A percentile compares a stretch with the other conserved stretches of the same genome.
phyloP scores from a whole-genome alignment of 306 rosid species.

The Glycine soja region DNA sequence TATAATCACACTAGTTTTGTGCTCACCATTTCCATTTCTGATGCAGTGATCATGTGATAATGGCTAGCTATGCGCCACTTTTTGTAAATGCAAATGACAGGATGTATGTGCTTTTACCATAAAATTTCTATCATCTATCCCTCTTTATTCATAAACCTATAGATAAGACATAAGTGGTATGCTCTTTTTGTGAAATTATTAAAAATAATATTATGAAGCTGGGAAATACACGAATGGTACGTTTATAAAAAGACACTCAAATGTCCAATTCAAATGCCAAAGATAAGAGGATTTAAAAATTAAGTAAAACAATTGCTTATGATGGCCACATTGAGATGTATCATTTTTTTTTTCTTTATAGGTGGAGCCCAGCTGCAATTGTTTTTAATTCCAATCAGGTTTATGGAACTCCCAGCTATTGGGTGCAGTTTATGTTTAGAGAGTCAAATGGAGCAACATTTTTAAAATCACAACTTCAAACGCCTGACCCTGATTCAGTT shows the following conservation, averaged over 20 bases:
- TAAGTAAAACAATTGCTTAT: not conserved
- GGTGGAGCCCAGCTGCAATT: constrained; percentile 94
- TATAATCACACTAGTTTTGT: not conserved
- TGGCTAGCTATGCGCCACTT: constrained; percentile 95
- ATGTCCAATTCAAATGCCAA: constrained; percentile 1
- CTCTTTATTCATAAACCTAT: not conserved
- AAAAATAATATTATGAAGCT: no score
- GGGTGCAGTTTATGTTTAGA: constrained; percentile 67
- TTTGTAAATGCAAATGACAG: constrained; percentile 73
- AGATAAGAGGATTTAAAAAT: not conserved
- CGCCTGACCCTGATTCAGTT: constrained; percentile 47
- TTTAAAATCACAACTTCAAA: constrained; percentile 61
- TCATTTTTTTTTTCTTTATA: constrained; percentile 23
- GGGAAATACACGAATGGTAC: no score
- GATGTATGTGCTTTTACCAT: constrained; percentile 46
- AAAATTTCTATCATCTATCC: not conserved
- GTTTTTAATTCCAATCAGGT: constrained; percentile 62
- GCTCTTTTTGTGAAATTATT: not conserved
- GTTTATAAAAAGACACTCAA: no score
- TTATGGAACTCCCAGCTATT: constrained; percentile 94
- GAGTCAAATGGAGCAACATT: constrained; percentile 83
- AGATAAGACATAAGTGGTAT: not conserved
- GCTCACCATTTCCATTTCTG: constrained; percentile 29
- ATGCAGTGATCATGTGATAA: constrained; percentile 79
- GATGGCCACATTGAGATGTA: constrained; percentile 37